These are phyloP conservation scores for Diaporthe vaccinii DNA, from an alignment of 2,329 filamentous ascomycete genomes.

Conservation along the genomic window DNA sequence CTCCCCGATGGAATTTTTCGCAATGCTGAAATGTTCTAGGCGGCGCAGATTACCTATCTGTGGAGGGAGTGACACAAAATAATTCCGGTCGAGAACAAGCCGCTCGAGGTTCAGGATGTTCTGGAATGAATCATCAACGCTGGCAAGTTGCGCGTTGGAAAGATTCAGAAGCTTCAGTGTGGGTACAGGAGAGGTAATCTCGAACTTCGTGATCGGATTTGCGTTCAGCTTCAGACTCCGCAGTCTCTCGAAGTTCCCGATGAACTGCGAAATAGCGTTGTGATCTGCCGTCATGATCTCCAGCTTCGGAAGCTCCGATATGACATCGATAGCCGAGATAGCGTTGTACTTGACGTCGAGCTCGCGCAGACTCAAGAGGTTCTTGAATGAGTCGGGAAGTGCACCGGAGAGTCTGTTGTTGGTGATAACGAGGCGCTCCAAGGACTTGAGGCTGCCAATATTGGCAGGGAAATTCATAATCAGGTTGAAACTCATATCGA, in stretches of 20 bases:
- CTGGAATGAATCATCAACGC: conserved; percentile 89
- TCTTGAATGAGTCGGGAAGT: conserved; percentile 79
- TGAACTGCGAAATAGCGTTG: conserved; percentile 91
- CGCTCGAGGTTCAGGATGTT: conserved; percentile 90
- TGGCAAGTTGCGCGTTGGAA: conserved; percentile 90
- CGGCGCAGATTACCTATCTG: conserved; percentile 87
- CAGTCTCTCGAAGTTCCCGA: conserved; percentile 87
- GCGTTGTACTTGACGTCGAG: conserved; percentile 95
- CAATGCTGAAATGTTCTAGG: conserved; percentile 93
- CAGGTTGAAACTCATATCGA: conserved; percentile 97
- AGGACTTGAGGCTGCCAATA: conserved; percentile 81
- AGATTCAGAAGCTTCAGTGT: conserved; percentile 90
- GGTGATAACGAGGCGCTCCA: conserved; percentile 94
- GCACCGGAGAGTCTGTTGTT: conserved; percentile 89
- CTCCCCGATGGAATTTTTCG: conserved; percentile 88
- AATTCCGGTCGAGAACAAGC: conserved; percentile 92
- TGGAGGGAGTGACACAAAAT: conserved; percentile 89
- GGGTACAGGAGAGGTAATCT: conserved; percentile 81
- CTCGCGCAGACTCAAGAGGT: conserved; percentile 85
- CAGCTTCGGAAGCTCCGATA: conserved; percentile 85
- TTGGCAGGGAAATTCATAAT: conserved; percentile 82
- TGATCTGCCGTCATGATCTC: conserved; percentile 93
- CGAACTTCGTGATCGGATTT: conserved; percentile 95
- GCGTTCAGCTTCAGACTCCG: conserved; percentile 91
- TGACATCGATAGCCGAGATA: conserved; percentile 88